Percentiles rank a stretch among this genome's conserved stretches.
These are phyloP conservation scores for Suaeda aralocaspica DNA, from an alignment of 148 eudicot species.

Conservation along the genomic window DNA sequence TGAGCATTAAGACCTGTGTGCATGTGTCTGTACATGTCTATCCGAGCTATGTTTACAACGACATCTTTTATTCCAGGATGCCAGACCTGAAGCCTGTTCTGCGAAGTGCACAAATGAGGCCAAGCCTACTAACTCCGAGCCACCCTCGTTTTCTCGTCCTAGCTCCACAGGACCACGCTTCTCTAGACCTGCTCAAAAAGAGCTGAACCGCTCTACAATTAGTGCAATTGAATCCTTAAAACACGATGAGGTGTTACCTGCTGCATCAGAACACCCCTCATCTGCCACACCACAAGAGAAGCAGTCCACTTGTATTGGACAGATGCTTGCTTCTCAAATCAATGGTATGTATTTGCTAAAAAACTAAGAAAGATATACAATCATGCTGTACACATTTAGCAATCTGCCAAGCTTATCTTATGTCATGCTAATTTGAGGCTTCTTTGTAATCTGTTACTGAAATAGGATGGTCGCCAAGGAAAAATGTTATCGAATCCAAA, in stretches of 20 bases:
- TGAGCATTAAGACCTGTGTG: too few relatives aligned
- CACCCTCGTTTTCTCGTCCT: constrained; percentile 54
- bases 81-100: constrained; percentile 28
- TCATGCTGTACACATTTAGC: too few relatives aligned
- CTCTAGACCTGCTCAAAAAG: constrained; percentile 41
- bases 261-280: constrained; percentile 37
- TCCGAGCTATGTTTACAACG: not conserved
- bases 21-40: too few relatives aligned
- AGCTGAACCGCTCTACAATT: constrained; percentile 17
- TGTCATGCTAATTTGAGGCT: not conserved
- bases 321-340: constrained; percentile 19
- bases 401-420: not conserved
- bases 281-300: constrained; percentile 40
- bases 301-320: constrained; percentile 21
- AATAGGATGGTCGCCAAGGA: constrained; percentile 61
- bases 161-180: constrained; percentile 32
- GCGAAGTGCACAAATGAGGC: constrained; percentile 16
- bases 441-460: constrained; percentile 23
- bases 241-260: constrained; percentile 19
- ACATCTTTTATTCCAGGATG: constrained; percentile 1
- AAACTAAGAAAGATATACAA: too few relatives aligned
- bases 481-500: constrained; percentile 64
- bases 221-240: constrained; percentile 13
- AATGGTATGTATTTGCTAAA: constrained; percentile 28
- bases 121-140: constrained; percentile 19